Percentiles rank a stretch among this genome's conserved stretches.
Evolutionary conservation across 2,329 filamentous ascomycete species (phyloP).

Genomic region (Penicillium griseofulvum): DNA sequence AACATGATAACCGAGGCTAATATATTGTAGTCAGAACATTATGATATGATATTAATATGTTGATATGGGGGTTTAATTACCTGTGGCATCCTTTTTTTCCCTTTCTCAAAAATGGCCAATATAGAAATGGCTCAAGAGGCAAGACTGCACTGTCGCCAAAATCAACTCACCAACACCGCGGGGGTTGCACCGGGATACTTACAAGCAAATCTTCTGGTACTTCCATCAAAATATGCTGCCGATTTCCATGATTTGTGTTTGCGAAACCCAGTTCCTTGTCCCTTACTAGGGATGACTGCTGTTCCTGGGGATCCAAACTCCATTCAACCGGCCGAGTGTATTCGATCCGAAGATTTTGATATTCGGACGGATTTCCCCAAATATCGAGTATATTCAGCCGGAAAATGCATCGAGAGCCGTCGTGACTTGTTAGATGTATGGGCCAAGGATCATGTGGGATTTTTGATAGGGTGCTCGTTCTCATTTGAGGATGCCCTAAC

Average conservation of each 20-base stretch:
- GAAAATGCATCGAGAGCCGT: constrained; percentile 40
- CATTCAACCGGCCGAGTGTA: constrained; percentile 22
- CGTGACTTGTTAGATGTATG: constrained; percentile 52
- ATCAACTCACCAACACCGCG: constrained; percentile 48
- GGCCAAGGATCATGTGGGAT: constrained; percentile 59
- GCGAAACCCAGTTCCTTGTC: constrained; percentile 63
- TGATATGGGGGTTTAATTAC: too few relatives aligned
- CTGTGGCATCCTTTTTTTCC: too few relatives aligned
- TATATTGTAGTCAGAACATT: neutral
- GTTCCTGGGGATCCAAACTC: constrained; percentile 38
- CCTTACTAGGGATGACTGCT: constrained; percentile 52
- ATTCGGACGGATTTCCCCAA: constrained; percentile 57
- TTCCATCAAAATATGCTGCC: constrained; percentile 56
- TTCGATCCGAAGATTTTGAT: constrained; percentile 46
- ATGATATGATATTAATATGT: neutral
- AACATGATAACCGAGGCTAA: constrained; percentile 5
- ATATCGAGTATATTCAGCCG: constrained; percentile 59
- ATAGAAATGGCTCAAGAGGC: constrained; percentile 31
- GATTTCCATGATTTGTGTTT: constrained; percentile 60
- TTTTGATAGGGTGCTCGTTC: constrained; percentile 63
- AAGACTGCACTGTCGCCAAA: constrained; percentile 46
- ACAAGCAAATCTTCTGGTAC: constrained; percentile 62
- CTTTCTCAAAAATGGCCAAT: too few relatives aligned
- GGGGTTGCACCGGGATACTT: constrained; percentile 56
- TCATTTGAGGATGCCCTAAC: constrained; percentile 60